Conservation (phyloP, 257 asterid genomes). For the Solanum paucissectum region DNA sequence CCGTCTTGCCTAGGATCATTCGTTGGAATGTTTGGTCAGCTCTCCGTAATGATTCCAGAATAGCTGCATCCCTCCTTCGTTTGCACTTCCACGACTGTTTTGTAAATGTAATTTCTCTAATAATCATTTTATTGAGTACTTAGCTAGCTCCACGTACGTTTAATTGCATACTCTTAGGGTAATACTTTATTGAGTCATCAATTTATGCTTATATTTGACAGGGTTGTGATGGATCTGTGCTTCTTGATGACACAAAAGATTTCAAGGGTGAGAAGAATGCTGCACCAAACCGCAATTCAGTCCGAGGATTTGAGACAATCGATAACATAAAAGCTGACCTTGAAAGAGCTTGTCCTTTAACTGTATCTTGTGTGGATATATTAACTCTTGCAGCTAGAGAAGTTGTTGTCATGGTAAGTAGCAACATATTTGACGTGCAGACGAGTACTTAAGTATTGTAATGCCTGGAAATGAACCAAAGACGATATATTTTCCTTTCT, state of each 20-base stretch:
- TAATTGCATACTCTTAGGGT: background rate
- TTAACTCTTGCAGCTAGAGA: conserved; percentile 56
- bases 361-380: conserved; percentile 38
- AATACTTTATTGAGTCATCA: background rate
- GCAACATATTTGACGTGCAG: background rate
- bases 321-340: conserved; percentile 53
- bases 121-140: background rate
- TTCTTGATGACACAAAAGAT: conserved; percentile 50
- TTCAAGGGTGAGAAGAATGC: conserved; percentile 70
- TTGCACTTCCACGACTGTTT: conserved; percentile 72
- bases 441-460: background rate
- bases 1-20: conserved; percentile 32
- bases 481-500: background rate
- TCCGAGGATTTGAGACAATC: conserved; percentile 52
- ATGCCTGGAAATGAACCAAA: background rate
- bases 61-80: conserved; percentile 68
- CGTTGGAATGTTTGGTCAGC: conserved; percentile 54
- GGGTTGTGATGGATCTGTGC: conserved; percentile 83
- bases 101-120: conserved; percentile 36
- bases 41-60: conserved; percentile 36
- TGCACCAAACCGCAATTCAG: conserved; percentile 52
- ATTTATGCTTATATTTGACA: background rate
- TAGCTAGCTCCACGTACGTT: background rate
- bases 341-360: conserved; percentile 47
- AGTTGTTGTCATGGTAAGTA: conserved; percentile 42